Percentiles rank a stretch among this genome's conserved stretches.
These are phyloP conservation scores for Acer saccharum DNA, from an alignment of 345 rosid genomes.

Conservation along the genomic window DNA sequence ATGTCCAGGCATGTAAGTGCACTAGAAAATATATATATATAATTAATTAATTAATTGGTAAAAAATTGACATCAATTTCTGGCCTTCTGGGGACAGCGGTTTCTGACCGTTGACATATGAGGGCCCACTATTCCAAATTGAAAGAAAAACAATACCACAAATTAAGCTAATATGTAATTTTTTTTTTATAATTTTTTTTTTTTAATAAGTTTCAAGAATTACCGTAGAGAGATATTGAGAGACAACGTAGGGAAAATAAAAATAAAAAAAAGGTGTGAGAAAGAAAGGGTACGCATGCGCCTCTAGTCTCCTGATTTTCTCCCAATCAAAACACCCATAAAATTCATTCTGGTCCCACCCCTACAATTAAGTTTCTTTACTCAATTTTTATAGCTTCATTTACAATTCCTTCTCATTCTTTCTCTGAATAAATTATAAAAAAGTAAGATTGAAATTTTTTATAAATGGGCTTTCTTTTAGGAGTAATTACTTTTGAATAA, in stretches of 20 bases:
- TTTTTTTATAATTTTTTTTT: not conserved
- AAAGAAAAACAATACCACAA: conserved; percentile 20
- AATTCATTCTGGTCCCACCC: conserved; percentile 4
- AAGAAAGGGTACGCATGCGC: conserved; percentile 11
- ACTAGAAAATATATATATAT: not conserved
- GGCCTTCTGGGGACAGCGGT: not conserved
- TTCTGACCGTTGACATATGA: conserved; percentile 11
- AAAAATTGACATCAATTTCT: not conserved
- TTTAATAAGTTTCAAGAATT: not conserved
- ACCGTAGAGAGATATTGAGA: not conserved
- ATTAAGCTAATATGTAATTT: conserved; percentile 7
- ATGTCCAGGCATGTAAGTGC: not conserved
- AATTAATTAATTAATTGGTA: not conserved
- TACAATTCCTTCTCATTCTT: not conserved
- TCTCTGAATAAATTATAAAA: not conserved
- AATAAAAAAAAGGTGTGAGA: not conserved
- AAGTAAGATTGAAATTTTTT: not conserved
- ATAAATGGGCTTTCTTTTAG: too few relatives aligned
- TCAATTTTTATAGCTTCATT: not conserved
- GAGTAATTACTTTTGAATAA: too few relatives aligned
- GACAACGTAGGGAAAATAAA: not conserved
- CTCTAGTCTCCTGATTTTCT: not conserved
- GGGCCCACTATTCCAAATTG: conserved; percentile 23
- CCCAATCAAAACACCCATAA: not conserved
- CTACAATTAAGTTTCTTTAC: not conserved